These are phyloP conservation scores for Populus tremula DNA, from an alignment of 345 rosid species.

Conservation along the genomic window DNA sequence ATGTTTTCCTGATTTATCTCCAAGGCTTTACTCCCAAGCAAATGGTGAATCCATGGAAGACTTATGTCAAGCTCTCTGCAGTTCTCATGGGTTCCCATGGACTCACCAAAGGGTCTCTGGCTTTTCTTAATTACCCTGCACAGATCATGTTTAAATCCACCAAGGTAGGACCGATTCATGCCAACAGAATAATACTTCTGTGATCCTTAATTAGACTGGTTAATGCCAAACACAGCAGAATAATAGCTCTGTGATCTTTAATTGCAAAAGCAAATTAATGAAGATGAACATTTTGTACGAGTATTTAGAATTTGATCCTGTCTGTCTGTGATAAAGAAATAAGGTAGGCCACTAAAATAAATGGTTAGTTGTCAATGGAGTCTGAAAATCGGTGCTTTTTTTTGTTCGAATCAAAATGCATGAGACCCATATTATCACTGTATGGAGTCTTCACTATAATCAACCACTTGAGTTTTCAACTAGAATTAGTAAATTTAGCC, in stretches of 20 bases:
- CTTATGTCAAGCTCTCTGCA: constrained; percentile 88
- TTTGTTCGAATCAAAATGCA: not conserved
- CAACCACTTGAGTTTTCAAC: not conserved
- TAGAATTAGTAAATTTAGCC: not conserved
- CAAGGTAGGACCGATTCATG: constrained; percentile 41
- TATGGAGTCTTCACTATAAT: not conserved
- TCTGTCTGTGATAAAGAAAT: not conserved
- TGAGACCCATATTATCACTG: not conserved
- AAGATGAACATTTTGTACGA: not conserved
- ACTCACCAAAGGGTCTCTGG: constrained; percentile 87
- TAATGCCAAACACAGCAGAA: not conserved
- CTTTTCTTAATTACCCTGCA: constrained; percentile 89
- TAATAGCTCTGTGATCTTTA: not conserved
- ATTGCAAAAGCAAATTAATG: not conserved
- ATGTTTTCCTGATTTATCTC: constrained; percentile 68
- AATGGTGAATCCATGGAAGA: constrained; percentile 91
- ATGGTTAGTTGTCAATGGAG: not conserved
- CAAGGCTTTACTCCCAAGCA: constrained; percentile 83
- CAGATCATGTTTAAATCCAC: constrained; percentile 97
- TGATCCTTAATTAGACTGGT: not conserved
- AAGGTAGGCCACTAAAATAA: not conserved
- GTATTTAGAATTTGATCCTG: not conserved
- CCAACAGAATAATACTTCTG: no score
- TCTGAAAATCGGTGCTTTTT: not conserved
- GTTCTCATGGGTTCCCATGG: constrained; percentile 98